A percentile compares a stretch with the other conserved stretches of the same genome.
Evolutionary conservation across 805 yeast species (phyloP).

Genomic region (Saccharomycopsis lassenensis): DNA sequence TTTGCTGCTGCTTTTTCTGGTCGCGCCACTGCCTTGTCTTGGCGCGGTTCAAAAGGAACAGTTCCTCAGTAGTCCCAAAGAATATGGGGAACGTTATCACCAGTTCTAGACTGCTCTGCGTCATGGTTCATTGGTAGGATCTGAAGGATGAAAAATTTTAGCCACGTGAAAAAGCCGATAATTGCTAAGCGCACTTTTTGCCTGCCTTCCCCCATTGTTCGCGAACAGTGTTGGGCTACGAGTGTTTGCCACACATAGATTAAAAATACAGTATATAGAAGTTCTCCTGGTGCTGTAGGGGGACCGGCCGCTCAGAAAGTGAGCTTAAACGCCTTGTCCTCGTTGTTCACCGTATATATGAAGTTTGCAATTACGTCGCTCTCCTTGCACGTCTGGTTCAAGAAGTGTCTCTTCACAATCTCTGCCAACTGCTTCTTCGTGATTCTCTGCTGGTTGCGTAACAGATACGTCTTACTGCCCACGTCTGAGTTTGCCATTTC

Average conservation of each 20-base stretch:
- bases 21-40: constrained; percentile 1
- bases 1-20: too few species aligned
- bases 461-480: constrained; percentile 55
- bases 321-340: constrained; percentile 25
- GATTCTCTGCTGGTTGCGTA: constrained; percentile 29
- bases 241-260: not conserved
- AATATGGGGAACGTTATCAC: constrained; percentile 5
- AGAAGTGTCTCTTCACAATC: constrained; percentile 59
- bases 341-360: constrained; percentile 73
- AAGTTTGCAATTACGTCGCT: constrained; percentile 82
- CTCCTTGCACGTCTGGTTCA: constrained; percentile 52
- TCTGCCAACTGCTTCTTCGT: constrained; percentile 49
- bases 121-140: not conserved
- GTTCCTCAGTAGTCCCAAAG: constrained; percentile 7
- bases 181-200: not conserved
- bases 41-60: constrained; percentile 2
- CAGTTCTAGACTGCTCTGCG: not conserved
- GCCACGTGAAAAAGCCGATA: not conserved
- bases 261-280: not conserved
- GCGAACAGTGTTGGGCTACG: not conserved
- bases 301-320: constrained; percentile 1
- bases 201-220: not conserved
- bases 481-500: constrained; percentile 57
- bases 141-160: not conserved
- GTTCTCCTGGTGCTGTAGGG: not conserved